These are phyloP conservation scores for Phoma sp. DNA, from an alignment of 2,329 filamentous ascomycete species.

Conservation along the genomic window DNA sequence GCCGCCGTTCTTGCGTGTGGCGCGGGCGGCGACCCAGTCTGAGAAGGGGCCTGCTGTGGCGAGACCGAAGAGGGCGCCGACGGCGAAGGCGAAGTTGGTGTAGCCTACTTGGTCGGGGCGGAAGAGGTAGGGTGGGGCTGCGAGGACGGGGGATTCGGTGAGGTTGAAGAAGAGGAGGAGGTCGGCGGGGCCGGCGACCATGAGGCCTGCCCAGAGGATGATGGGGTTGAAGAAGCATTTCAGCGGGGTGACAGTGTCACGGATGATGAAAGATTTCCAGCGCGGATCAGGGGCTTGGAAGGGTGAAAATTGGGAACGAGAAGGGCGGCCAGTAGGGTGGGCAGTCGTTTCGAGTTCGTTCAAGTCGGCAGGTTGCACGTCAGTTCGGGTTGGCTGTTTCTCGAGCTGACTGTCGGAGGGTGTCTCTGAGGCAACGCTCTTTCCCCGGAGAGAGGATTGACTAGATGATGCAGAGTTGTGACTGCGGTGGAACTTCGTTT, in stretches of 20 bases:
- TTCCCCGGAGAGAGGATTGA: slow-evolving; percentile 3
- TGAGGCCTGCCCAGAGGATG: slow-evolving; percentile 47
- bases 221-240: slow-evolving; percentile 57
- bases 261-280: slow-evolving; percentile 52
- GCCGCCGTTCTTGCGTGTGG: slow-evolving; percentile 61
- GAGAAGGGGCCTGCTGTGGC: slow-evolving; percentile 62
- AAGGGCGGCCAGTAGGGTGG: slow-evolving; percentile 49
- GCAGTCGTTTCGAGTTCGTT: slow-evolving; percentile 22
- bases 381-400: slow-evolving; percentile 32
- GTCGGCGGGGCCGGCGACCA: slow-evolving; percentile 49
- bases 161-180: slow-evolving; percentile 60
- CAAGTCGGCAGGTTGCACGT: no score
- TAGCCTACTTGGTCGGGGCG: slow-evolving; percentile 56
- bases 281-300: slow-evolving; percentile 48
- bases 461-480: slow-evolving; percentile 9
- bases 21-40: slow-evolving; percentile 64
- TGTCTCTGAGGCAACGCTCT: not conserved
- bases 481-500: slow-evolving; percentile 52
- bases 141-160: slow-evolving; percentile 58
- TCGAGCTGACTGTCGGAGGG: slow-evolving; percentile 29
- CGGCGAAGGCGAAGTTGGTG: slow-evolving; percentile 55
- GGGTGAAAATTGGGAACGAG: slow-evolving; percentile 48
- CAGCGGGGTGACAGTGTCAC: slow-evolving; percentile 51
- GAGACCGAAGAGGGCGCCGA: slow-evolving; percentile 63
- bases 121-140: slow-evolving; percentile 57